Conservation (phyloP, 306 rosid genomes). For the Quercus robur region DNA sequence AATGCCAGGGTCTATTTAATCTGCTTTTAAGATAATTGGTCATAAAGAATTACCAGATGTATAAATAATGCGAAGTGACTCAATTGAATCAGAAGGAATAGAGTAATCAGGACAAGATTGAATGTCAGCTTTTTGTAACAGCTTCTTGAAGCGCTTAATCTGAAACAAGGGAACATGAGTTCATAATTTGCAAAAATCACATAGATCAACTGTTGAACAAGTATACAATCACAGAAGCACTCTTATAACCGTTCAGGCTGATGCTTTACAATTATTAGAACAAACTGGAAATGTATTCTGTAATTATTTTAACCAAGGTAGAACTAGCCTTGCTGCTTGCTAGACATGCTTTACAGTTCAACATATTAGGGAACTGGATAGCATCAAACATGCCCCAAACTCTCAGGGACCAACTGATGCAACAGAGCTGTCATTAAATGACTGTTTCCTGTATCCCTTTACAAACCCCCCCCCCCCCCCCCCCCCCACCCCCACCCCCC, state of each 20-base stretch:
- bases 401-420: background rate
- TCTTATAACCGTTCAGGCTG: background rate
- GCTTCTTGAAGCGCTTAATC: conserved; percentile 75
- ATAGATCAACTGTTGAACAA: conserved; percentile 11
- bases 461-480: too few relatives aligned
- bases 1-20: background rate
- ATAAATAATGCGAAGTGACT: conserved; percentile 50
- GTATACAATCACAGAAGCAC: background rate
- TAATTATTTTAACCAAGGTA: background rate
- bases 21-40: background rate
- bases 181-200: conserved; percentile 10
- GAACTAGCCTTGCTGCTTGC: background rate
- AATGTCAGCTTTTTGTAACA: conserved; percentile 75
- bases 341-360: background rate
- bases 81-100: conserved; percentile 56
- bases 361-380: background rate
- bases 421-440: background rate
- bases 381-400: background rate
- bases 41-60: conserved; percentile 55
- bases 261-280: background rate
- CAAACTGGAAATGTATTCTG: background rate
- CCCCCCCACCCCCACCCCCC: too few relatives aligned
- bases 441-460: background rate
- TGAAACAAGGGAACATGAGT: conserved; percentile 29
- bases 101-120: conserved; percentile 47